Base-by-base conservation (phyloP, 2,329 filamentous ascomycete genomes). In the Escovopsis sp. region DNA sequence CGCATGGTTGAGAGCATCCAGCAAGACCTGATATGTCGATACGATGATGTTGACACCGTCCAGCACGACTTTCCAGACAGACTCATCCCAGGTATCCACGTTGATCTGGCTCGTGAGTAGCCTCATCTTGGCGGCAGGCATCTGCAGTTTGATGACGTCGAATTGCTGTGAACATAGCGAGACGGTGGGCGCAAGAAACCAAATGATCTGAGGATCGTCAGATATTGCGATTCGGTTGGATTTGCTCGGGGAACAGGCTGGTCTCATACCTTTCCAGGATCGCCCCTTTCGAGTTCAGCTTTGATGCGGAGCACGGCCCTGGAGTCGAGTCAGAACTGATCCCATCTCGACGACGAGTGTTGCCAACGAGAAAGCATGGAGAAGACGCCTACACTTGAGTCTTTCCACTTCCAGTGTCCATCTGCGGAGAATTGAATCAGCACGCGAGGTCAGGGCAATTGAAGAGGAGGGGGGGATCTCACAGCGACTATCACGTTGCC, bases 391-490 rank as follows among this genome's bases (percentile, higher is more conserved):
- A 83, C 79, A 86, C 70, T 43, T 79, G 75, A 3, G 81, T 86
- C 52, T 87, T 87, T 2, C 81, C 81, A 43, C 72, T 83, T 1
- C 81, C 81, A 0, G 81, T 87, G 41, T 82, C 79, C 80, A 86
- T 86, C 78, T 80, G 41, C n/a, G n/a, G 21, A 18, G 27, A 11
- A 39, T 25, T 25, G 25, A 39, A 4, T 37, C 21, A 26, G 16
- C 33, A 15, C 26, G 9, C 15, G 7, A 27, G 17, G 28, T 14
- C n/a, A 7, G 4, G 26, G 23, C 21, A 9, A 13, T 30, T 4
- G n/a, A 16, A 16, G 12, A 16, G 31, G 5, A 9, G 21, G 21
- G 13, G n/a, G n/a, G 17, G 17, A 25, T 55, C 64, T 41, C 59
- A 83, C 79, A 18, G 72, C 72, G 35, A 85, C 72, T 44, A 87